phyloP scores from a whole-genome alignment of 2,329 filamentous ascomycete species.

The Venturia oleaginea region DNA sequence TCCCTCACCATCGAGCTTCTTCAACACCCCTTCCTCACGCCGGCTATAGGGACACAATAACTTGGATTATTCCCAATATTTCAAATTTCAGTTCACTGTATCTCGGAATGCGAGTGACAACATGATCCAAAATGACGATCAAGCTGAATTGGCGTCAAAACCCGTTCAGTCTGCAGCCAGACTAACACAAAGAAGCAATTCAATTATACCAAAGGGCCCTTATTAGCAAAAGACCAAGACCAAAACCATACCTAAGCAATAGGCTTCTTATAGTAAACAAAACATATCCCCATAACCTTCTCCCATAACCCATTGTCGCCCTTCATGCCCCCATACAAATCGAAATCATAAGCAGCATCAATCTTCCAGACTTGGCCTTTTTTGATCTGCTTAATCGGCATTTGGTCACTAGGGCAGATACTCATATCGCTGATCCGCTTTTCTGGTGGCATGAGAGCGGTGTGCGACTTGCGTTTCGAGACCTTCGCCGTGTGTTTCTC shows the following conservation, averaged over 20 bases:
- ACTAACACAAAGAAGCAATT: no score
- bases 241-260: background rate
- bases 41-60: no score
- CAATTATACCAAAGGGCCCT: background rate
- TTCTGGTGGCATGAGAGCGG: background rate
- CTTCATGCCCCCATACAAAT: constrained; percentile 1
- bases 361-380: constrained; percentile 13
- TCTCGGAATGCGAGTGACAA: no score
- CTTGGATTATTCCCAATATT: no score
- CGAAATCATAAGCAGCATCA: constrained; percentile 11
- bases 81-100: no score
- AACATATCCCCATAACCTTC: constrained; percentile 13
- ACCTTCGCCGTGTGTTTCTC: background rate
- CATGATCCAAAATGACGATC: no score
- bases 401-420: background rate
- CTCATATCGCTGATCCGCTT: constrained; percentile 10
- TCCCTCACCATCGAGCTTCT: no score
- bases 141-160: no score
- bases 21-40: no score
- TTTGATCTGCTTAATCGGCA: background rate
- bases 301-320: constrained; percentile 6
- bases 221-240: background rate
- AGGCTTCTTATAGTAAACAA: constrained; percentile 7
- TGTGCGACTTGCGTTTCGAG: background rate
- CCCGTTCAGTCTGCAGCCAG: no score